A percentile compares a stretch with the other conserved stretches of the same genome.
Evolutionary conservation across 805 yeast genomes (phyloP).

Genomic region (Blastobotrys chiropterorum): DNA sequence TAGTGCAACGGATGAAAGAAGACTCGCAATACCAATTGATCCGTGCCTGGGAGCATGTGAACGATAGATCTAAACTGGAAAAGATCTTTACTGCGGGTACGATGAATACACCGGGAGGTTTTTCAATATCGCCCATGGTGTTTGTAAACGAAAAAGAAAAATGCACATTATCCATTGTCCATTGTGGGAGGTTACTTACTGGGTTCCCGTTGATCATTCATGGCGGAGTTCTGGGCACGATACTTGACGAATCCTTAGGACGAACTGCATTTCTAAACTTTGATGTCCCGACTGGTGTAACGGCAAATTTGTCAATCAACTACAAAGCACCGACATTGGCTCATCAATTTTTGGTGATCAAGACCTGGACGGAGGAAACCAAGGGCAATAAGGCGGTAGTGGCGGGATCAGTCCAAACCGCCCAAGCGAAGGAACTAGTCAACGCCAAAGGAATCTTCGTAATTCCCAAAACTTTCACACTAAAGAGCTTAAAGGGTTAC

Average conservation of each 20-base stretch:
- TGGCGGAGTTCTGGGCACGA: slow-evolving; percentile 81
- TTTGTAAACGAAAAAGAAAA: slow-evolving; percentile 51
- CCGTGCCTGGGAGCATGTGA: slow-evolving; percentile 34
- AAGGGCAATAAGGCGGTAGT: slow-evolving; percentile 9
- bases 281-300: slow-evolving; percentile 11
- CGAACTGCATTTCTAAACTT: slow-evolving; percentile 14
- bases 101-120: slow-evolving; percentile 68
- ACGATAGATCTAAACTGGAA: slow-evolving; percentile 18
- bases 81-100: slow-evolving; percentile 43
- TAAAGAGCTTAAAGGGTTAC: background rate
- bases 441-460: slow-evolving; percentile 15
- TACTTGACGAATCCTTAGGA: slow-evolving; percentile 64
- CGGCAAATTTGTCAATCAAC: slow-evolving; percentile 30
- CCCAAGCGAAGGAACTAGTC: slow-evolving; percentile 51
- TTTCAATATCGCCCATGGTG: slow-evolving; percentile 65
- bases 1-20: slow-evolving; percentile 42
- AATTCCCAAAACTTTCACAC: slow-evolving; percentile 3
- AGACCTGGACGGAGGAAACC: slow-evolving; percentile 38
- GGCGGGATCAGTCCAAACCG: slow-evolving; percentile 45
- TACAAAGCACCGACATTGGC: slow-evolving; percentile 74
- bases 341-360: slow-evolving; percentile 66
- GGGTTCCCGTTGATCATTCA: slow-evolving; percentile 87
- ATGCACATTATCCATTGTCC: slow-evolving; percentile 62
- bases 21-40: slow-evolving; percentile 35
- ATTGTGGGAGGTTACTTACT: slow-evolving; percentile 69